These are phyloP conservation scores for Epicoccum sorghinum DNA, from an alignment of 2,329 filamentous ascomycete species.

Conservation along the genomic window DNA sequence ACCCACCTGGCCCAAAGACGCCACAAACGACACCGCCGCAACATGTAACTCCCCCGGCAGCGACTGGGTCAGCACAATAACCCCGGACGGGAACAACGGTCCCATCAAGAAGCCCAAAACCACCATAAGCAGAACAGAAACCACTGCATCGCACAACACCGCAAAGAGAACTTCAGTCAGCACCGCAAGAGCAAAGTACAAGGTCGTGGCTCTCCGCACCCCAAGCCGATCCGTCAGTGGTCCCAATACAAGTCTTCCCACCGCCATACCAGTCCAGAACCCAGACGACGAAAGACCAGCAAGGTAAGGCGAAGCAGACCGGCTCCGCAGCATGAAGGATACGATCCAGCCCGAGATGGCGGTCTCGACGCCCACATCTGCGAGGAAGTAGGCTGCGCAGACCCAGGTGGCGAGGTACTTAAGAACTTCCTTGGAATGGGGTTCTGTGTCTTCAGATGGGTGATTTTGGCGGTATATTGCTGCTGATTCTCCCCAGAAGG, in stretches of 20 bases:
- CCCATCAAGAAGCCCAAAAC: slow-evolving; percentile 50
- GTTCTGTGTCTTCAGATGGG: slow-evolving; percentile 11
- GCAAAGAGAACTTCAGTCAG: slow-evolving; percentile 30
- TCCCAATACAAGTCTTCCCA: slow-evolving; percentile 44
- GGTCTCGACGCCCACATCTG: slow-evolving; percentile 54
- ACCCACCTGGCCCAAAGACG: slow-evolving; percentile 53
- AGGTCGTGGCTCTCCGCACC: slow-evolving; percentile 31
- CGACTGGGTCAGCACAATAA: slow-evolving; percentile 47
- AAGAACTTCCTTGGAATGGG: slow-evolving; percentile 34
- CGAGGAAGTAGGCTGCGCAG: slow-evolving; percentile 52
- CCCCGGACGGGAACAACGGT: slow-evolving; percentile 52
- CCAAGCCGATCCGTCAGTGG: slow-evolving; percentile 36
- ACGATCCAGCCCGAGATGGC: slow-evolving; percentile 56
- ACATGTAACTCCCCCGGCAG: slow-evolving; percentile 52
- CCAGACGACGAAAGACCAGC: slow-evolving; percentile 52
- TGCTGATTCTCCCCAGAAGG: slow-evolving; percentile 49
- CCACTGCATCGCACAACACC: slow-evolving; percentile 17
- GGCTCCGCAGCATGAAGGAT: slow-evolving; percentile 53
- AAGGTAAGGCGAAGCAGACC: slow-evolving; percentile 44
- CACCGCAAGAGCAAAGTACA: slow-evolving; percentile 34
- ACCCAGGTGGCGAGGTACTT: slow-evolving; percentile 48
- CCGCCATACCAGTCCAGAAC: slow-evolving; percentile 55
- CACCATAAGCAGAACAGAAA: slow-evolving; percentile 41
- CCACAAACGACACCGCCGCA: slow-evolving; percentile 52
- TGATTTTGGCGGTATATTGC: slow-evolving; percentile 39